Conservation (phyloP, 352 stramenopile species). For the Phytopythium delawarense region DNA sequence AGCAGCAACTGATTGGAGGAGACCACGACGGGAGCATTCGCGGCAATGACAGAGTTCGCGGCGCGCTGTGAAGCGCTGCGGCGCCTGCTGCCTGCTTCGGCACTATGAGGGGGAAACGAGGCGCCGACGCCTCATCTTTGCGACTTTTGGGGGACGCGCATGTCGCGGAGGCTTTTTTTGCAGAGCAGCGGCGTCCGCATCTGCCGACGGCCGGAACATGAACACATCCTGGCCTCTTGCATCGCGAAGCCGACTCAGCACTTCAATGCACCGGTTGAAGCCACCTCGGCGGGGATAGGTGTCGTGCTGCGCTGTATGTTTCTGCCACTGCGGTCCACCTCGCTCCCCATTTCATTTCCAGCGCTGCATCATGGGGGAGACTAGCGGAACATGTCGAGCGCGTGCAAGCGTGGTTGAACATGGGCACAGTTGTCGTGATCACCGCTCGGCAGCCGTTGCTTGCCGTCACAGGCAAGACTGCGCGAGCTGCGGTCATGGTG, state of each 20-base stretch:
- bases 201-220: background rate
- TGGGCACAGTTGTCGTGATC: background rate
- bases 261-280: conserved; percentile 1
- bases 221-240: background rate
- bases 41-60: no score
- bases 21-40: no score
- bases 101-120: background rate
- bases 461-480: background rate
- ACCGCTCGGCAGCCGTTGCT: background rate
- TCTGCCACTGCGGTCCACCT: background rate
- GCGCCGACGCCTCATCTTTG: background rate
- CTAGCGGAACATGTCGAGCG: background rate
- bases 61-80: no score
- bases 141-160: background rate
- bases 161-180: background rate
- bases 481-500: background rate
- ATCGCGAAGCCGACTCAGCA: background rate
- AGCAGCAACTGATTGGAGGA: no score
- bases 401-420: background rate
- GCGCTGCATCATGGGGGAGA: background rate
- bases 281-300: background rate
- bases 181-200: background rate
- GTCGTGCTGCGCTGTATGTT: background rate
- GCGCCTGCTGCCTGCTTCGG: background rate
- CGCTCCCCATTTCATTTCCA: background rate